Evolutionary conservation across 768 basidiomycete species (phyloP), one percentile per base, ranked within the genome.

Genomic region (Mycena filopes): DNA sequence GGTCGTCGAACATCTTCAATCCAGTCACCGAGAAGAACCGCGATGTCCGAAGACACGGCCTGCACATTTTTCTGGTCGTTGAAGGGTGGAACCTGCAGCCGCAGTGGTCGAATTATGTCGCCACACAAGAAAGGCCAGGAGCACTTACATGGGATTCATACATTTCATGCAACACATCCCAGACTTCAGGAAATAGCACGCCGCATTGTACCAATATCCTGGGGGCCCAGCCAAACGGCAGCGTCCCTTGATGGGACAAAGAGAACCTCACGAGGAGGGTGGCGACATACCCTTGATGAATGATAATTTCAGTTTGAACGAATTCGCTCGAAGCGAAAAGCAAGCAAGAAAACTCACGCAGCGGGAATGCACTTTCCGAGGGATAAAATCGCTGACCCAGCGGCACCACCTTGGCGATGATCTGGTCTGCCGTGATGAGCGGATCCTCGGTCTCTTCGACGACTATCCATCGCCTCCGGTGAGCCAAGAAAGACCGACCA

Each of bases 311-410:
- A n/a, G 61, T 33, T 36, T 28, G 28, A 15, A 12, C 26, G 41
- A 66, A 23, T 42, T 20, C 48, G 7, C 62, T 25, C 46, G 31
- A 26, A 36, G 58, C 31, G 53, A 6, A 55, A 41, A 42, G 26
- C 29, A 41, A 42, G 26, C 29, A 43, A 48, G n/a, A 33, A 29
- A 45, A 78, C 93, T 74, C 71, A 96, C 95, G 87, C 29, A 96
- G 80, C 20, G 95, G 95, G 78, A 97, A 96, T 12, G 95, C 92
- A 63, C 89, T 89, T 66, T 95, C 94, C 3, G 95, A 97, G 0
- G 96, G 94, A 74, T 93, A 95, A 75, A 96, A 97, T 23, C 93
- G 84, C 70, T 93, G 89, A 21, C 92, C 94, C 6, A 98, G 82
- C 2, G 89, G 85, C 23, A 89, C 84, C 20, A 96, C 80, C 66